A percentile compares a stretch with the other conserved stretches of the same genome.
These are phyloP conservation scores for Clausena lansium DNA, from an alignment of 345 rosid species.

Conservation along the genomic window DNA sequence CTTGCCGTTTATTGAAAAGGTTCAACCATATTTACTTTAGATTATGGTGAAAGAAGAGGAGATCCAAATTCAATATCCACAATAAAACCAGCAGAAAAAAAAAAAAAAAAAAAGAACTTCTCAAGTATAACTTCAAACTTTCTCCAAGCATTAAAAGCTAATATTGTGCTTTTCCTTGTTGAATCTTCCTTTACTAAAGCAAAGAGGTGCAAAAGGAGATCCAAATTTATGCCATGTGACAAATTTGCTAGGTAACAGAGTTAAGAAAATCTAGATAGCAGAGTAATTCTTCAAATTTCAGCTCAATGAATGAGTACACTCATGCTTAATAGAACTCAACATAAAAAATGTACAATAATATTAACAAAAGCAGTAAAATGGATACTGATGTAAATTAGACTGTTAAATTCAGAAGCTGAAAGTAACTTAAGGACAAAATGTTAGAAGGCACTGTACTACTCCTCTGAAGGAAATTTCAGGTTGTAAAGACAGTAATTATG, in stretches of 20 bases:
- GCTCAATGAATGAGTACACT: not conserved
- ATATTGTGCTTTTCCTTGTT: not conserved
- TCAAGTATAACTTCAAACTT: not conserved
- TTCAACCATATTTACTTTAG: not conserved
- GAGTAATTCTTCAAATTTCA: not conserved
- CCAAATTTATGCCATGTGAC: not conserved
- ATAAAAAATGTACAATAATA: not conserved
- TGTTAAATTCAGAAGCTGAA: not conserved
- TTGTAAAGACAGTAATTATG: conserved; percentile 34
- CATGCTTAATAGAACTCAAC: not conserved
- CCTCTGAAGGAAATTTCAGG: conserved; percentile 36
- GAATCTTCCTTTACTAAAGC: not conserved
- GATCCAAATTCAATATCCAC: too few relatives aligned
- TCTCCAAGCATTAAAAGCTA: not conserved
- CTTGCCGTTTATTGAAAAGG: too few relatives aligned
- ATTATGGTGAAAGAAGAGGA: not conserved
- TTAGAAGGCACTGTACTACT: conserved; percentile 8
- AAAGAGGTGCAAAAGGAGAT: not conserved
- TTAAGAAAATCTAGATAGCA: not conserved
- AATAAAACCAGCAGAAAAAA: too few relatives aligned
- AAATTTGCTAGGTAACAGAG: not conserved
- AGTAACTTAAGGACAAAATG: not conserved
- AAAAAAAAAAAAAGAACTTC: too few relatives aligned
- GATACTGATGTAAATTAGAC: not conserved
- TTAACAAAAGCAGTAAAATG: not conserved